A percentile compares a stretch with the other conserved stretches of the same genome.
These are phyloP conservation scores for Exobasidium cylindrosporum DNA, from an alignment of 1,284 basidiomycete genomes.

Conservation along the genomic window DNA sequence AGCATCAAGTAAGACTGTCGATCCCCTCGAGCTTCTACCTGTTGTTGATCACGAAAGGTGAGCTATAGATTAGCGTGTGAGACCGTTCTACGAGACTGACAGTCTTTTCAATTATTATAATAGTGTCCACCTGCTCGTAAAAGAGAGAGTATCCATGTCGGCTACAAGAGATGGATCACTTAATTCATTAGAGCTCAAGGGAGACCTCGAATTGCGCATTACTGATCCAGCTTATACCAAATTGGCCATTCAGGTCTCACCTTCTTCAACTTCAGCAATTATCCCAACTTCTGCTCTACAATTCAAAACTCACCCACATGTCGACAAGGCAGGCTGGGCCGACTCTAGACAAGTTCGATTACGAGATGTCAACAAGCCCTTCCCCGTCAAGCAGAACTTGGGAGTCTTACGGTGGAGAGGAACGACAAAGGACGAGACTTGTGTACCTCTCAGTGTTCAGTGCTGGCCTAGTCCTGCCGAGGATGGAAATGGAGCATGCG, in stretches of 20 bases:
- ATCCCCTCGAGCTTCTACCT: slow-evolving; percentile 61
- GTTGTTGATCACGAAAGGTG: slow-evolving; percentile 72
- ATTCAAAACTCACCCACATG: slow-evolving; percentile 95
- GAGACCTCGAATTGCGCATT: slow-evolving; percentile 87
- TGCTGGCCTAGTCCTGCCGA: slow-evolving; percentile 92
- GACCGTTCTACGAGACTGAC: slow-evolving; percentile 29
- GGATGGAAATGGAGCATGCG: slow-evolving; percentile 70
- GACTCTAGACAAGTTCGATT: slow-evolving; percentile 70
- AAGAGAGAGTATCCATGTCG: slow-evolving; percentile 76
- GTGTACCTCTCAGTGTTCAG: slow-evolving; percentile 86
- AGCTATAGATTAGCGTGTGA: too few species aligned
- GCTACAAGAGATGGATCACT: slow-evolving; percentile 87
- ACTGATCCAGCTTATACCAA: slow-evolving; percentile 73
- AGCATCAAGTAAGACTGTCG: slow-evolving; percentile 58
- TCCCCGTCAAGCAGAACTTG: slow-evolving; percentile 81
- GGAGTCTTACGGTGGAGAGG: slow-evolving; percentile 84
- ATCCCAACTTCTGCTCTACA: slow-evolving; percentile 66
- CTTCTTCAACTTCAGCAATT: slow-evolving; percentile 61
- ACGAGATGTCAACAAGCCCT: slow-evolving; percentile 76
- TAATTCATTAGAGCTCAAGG: slow-evolving; percentile 83
- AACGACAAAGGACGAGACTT: slow-evolving; percentile 82
- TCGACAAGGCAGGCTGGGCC: slow-evolving; percentile 76
- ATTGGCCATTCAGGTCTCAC: slow-evolving; percentile 69
- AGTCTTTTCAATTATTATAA: too few species aligned
- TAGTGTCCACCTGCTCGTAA: slow-evolving; percentile 83